phyloP scores from a whole-genome alignment of 176 grass and related monocot genomes.

The Musa troglodytarum region DNA sequence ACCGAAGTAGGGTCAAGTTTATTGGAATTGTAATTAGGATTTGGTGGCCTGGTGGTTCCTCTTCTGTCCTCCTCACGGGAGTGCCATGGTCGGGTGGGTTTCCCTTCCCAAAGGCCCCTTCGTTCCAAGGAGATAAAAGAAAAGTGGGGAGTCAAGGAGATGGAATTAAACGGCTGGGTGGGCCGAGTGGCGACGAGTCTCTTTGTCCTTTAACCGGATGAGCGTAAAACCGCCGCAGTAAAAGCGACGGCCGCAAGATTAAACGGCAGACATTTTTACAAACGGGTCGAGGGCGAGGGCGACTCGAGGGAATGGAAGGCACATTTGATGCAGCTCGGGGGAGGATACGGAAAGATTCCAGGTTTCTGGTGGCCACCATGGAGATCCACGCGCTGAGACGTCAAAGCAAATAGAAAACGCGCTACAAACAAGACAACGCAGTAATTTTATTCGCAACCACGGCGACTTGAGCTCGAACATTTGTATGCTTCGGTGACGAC shows the following conservation, averaged over 20 bases:
- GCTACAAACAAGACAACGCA: not conserved
- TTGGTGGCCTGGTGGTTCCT: slow-evolving; percentile 15
- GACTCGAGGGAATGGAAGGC: slow-evolving; percentile 24
- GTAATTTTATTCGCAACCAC: not conserved
- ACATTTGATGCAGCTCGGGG: slow-evolving; percentile 28
- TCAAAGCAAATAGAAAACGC: slow-evolving; percentile 12
- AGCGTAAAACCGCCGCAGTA: not conserved
- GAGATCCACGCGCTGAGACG: slow-evolving; percentile 51
- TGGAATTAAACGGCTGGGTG: slow-evolving; percentile 18
- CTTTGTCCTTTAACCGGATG: slow-evolving; percentile 13
- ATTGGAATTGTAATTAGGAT: slow-evolving; percentile 7
- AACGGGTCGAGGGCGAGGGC: slow-evolving; percentile 28
- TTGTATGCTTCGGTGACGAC: not conserved
- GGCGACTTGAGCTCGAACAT: not conserved
- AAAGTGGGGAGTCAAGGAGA: not conserved
- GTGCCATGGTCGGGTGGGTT: slow-evolving; percentile 24
- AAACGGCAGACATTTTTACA: slow-evolving; percentile 18
- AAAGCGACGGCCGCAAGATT: not conserved
- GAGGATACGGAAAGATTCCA: slow-evolving; percentile 22
- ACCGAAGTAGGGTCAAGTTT: not conserved
- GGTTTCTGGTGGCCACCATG: slow-evolving; percentile 33
- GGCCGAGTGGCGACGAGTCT: slow-evolving; percentile 14
- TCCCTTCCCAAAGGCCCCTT: not conserved
- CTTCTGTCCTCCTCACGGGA: slow-evolving; percentile 21
- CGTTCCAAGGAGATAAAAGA: not conserved